A percentile compares a stretch with the other conserved stretches of the same genome.
Evolutionary conservation across 768 basidiomycete genomes (phyloP).

Genomic region (Collybiopsis confluens): DNA sequence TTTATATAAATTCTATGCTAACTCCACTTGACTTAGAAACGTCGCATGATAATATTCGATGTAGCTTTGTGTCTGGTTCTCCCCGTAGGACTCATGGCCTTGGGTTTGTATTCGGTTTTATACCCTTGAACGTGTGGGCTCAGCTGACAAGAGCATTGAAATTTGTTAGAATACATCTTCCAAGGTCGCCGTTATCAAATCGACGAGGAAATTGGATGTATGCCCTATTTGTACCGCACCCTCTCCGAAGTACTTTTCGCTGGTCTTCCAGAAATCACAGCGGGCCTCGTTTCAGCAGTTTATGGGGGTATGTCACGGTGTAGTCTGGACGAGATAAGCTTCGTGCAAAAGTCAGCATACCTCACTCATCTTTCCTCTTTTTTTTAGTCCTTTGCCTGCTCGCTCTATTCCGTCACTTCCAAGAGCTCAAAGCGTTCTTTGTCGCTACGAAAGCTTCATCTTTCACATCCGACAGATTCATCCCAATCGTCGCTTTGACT

Average conservation of each 20-base stretch:
- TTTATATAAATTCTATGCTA: not conserved
- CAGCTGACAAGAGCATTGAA: not conserved
- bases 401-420: not conserved
- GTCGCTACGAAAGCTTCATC: not conserved
- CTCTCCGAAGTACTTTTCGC: slow-evolving; percentile 20
- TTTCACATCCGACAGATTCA: slow-evolving; percentile 35
- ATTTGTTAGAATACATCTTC: slow-evolving; percentile 28
- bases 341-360: too few species aligned
- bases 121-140: not conserved
- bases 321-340: too few species aligned
- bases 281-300: slow-evolving; percentile 24
- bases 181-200: slow-evolving; percentile 32
- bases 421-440: not conserved
- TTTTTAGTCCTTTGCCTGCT: not conserved
- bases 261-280: slow-evolving; percentile 20
- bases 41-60: slow-evolving; percentile 31
- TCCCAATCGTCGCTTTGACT: slow-evolving; percentile 47
- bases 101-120: slow-evolving; percentile 30
- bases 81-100: slow-evolving; percentile 28
- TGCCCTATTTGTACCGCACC: slow-evolving; percentile 24
- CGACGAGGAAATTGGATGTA: slow-evolving; percentile 33
- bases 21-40: slow-evolving; percentile 23
- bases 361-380: not conserved
- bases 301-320: too few species aligned
- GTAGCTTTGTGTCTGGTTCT: slow-evolving; percentile 31